Evolutionary conservation across 1,139 yeast genomes (phyloP).

Genomic region (Yarrowia galli): DNA sequence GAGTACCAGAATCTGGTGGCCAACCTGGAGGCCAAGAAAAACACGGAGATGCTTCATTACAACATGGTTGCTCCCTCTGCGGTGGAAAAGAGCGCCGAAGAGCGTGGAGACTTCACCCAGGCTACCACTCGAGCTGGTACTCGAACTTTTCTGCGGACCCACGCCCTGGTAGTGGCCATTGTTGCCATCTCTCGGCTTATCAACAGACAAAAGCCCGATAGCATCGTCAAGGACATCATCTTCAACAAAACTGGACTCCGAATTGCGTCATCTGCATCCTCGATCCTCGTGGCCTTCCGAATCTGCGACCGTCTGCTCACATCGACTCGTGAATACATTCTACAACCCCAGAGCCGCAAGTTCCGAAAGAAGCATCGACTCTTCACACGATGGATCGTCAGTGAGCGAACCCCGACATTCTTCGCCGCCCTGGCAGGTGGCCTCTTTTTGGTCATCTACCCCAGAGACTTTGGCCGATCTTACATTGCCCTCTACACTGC

Average conservation of each 20-base stretch:
- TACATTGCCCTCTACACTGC: slow-evolving; percentile 50
- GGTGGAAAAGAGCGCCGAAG: slow-evolving; percentile 40
- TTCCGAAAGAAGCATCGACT: slow-evolving; percentile 40
- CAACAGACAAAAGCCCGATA: slow-evolving; percentile 37
- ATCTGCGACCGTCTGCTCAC: slow-evolving; percentile 43
- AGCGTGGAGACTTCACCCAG: slow-evolving; percentile 41
- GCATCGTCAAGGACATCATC: slow-evolving; percentile 38
- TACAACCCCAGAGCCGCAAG: slow-evolving; percentile 38
- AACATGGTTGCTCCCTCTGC: slow-evolving; percentile 41
- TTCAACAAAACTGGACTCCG: slow-evolving; percentile 41
- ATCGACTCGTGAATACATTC: slow-evolving; percentile 26
- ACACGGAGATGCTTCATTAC: slow-evolving; percentile 35
- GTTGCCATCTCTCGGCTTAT: slow-evolving; percentile 43
- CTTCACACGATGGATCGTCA: slow-evolving; percentile 40
- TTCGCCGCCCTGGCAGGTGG: slow-evolving; percentile 49
- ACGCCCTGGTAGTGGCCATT: slow-evolving; percentile 44
- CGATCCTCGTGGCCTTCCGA: slow-evolving; percentile 48
- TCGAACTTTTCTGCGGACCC: slow-evolving; percentile 47
- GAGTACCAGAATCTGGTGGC: slow-evolving; percentile 44
- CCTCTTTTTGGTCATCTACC: slow-evolving; percentile 47
- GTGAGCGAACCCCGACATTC: slow-evolving; percentile 45
- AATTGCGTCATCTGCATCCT: slow-evolving; percentile 46
- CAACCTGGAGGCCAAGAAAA: slow-evolving; percentile 39
- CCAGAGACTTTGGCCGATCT: slow-evolving; percentile 45
- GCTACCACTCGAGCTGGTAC: slow-evolving; percentile 46